Base-by-base conservation (phyloP, 2,329 filamentous ascomycete species). In the Arthrocladium fulminans region DNA sequence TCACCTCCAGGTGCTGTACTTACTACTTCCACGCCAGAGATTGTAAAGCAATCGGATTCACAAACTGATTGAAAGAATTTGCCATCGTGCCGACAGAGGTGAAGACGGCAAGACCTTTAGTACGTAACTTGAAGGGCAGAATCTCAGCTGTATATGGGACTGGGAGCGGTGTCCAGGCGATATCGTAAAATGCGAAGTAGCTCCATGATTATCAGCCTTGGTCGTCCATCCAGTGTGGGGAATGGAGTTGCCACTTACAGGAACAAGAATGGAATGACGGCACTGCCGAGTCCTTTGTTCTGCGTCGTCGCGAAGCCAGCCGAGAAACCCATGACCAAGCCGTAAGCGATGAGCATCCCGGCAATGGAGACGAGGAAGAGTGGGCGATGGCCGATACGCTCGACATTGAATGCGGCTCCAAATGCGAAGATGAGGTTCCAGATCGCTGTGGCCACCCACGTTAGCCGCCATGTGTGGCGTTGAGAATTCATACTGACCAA, bases 101-200 rank as follows among this genome's bases (percentile, higher is more conserved):
- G 57, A 61, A 59, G 34, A 65, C 51, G 1, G 57, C 63, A 17
- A 73, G 60, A 29, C 71, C 72, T 60, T 72, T 72, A 51, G 68
- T 67, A 40, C 72, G 69, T 46, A 73, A 65, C 45, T 64, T 65
- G 61, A 68, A 74, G 3, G 71, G 71, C 47, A 73, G 57, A 51
- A 74, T 72, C 53, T 74, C 71, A 47, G 67, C 64, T 3, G 65
- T 65, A 59, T 74, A 67, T 3, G 59, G 58, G 5, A 63, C 57
- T 9, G 65, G 56, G 2, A 67, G 51, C 23, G 60, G 60, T 3
- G 52, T 57, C 55, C 53, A 65, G 12, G 63, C 66, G 38, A 70
- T 55, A 44, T 64, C 63, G 55, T 69, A 68, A 50, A 63, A 65
- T 5, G 15, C 37, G 22, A 24, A 61, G 51, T 57, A 62, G 23